These are phyloP conservation scores for Podospora conica DNA, from an alignment of 495 filamentous ascomycete genomes.

Conservation along the genomic window DNA sequence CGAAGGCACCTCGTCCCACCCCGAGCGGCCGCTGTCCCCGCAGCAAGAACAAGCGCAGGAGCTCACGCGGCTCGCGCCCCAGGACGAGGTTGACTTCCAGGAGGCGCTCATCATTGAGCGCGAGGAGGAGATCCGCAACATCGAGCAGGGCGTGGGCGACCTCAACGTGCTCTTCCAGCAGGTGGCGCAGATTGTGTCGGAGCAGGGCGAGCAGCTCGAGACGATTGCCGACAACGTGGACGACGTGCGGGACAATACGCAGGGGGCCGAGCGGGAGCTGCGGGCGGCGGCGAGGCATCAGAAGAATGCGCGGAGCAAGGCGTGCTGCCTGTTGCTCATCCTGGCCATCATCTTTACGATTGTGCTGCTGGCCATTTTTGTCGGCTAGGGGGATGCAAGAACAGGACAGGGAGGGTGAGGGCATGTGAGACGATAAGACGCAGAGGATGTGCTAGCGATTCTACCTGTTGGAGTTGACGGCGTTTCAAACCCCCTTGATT, in stretches of 20 bases:
- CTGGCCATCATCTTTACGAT: slow-evolving; percentile 82
- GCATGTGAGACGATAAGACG: not conserved
- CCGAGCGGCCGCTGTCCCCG: slow-evolving; percentile 37
- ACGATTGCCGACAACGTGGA: slow-evolving; percentile 85
- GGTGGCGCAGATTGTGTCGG: slow-evolving; percentile 89
- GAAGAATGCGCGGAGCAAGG: slow-evolving; percentile 85
- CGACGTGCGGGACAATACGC: slow-evolving; percentile 68
- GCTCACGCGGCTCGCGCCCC: slow-evolving; percentile 73
- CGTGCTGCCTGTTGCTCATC: slow-evolving; percentile 88
- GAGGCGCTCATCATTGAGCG: slow-evolving; percentile 92
- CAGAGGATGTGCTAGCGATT: not conserved
- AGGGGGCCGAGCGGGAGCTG: slow-evolving; percentile 79
- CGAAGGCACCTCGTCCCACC: slow-evolving; percentile 28
- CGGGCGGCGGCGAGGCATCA: slow-evolving; percentile 80
- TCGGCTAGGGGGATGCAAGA: slow-evolving; percentile 16
- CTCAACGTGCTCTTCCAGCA: slow-evolving; percentile 95
- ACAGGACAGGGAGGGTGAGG: not conserved
- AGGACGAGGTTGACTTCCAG: slow-evolving; percentile 97
- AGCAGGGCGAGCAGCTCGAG: slow-evolving; percentile 86
- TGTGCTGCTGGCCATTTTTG: slow-evolving; percentile 77
- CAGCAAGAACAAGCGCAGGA: slow-evolving; percentile 69
- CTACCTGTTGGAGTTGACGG: not conserved
- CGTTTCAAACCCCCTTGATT: not conserved
- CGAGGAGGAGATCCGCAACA: slow-evolving; percentile 91
- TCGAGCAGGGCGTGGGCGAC: slow-evolving; percentile 92